A percentile compares a stretch with the other conserved stretches of the same genome.
phyloP scores from a whole-genome alignment of 306 rosid genomes.

The Rosa persica region DNA sequence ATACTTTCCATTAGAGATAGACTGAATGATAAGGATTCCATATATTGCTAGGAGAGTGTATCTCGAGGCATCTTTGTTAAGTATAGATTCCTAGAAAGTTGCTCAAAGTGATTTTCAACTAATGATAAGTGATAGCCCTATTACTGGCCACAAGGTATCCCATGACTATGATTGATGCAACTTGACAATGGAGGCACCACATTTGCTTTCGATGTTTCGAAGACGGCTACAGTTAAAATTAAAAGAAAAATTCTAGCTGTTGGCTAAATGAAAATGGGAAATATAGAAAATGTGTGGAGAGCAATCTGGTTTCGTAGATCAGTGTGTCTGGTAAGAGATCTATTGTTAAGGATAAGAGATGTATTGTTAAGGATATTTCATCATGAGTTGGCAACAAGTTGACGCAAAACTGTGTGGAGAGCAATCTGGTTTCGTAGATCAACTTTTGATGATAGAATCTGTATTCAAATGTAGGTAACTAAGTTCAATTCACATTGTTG shows the following conservation, averaged over 20 bases:
- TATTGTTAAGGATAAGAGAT: not conserved
- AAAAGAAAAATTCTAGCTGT: not conserved
- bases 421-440: not conserved
- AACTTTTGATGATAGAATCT: conserved; percentile 1
- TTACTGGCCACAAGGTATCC: conserved; percentile 34
- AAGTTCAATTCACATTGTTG: not conserved
- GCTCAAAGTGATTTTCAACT: conserved; percentile 45
- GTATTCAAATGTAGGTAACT: not conserved
- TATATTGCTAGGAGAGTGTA: conserved; percentile 34
- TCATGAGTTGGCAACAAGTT: not conserved
- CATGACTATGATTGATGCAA: conserved; percentile 39
- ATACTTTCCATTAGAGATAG: conserved; percentile 36
- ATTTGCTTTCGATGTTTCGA: conserved; percentile 13
- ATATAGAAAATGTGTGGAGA: not conserved
- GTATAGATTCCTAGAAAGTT: conserved; percentile 49
- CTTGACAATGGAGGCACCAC: conserved; percentile 33
- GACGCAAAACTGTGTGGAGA: conserved; percentile 20
- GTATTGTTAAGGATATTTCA: conserved; percentile 2
- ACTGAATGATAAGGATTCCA: conserved; percentile 55
- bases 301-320: not conserved
- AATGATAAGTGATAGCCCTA: conserved; percentile 58
- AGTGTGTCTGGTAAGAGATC: not conserved
- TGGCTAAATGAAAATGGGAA: not conserved
- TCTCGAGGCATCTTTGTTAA: conserved; percentile 37
- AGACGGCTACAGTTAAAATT: conserved; percentile 7